Percentiles rank a stretch among this genome's conserved stretches.
Conservation (phyloP, 495 filamentous ascomycete species). For the Penicillium silybi region DNA sequence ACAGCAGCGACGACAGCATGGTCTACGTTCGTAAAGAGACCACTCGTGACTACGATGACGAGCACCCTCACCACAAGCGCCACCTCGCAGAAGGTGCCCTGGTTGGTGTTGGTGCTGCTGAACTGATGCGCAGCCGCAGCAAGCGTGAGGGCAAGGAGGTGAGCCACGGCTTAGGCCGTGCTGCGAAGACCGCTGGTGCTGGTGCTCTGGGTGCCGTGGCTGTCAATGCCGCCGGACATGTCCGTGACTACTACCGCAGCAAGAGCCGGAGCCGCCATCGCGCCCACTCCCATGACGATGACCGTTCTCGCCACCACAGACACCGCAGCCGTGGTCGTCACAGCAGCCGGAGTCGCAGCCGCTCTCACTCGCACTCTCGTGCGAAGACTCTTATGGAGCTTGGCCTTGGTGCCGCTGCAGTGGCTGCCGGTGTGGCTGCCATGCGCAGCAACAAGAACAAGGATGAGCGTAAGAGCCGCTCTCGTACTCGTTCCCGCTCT, state of each 20-base stretch:
- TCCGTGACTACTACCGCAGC: constrained; percentile 67
- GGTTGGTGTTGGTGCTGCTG: constrained; percentile 72
- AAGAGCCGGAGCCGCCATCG: constrained; percentile 53
- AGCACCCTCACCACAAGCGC: constrained; percentile 62
- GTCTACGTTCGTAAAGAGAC: constrained; percentile 55
- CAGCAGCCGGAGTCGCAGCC: constrained; percentile 40
- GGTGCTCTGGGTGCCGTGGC: constrained; percentile 79
- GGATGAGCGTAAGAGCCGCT: constrained; percentile 68
- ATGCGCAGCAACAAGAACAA: constrained; percentile 62
- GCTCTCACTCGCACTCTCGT: constrained; percentile 55
- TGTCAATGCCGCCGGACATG: constrained; percentile 71
- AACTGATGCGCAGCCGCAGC: constrained; percentile 65
- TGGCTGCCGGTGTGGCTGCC: constrained; percentile 76
- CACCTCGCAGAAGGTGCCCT: constrained; percentile 86
- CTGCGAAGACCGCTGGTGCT: constrained; percentile 73
- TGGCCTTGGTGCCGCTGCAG: constrained; percentile 75
- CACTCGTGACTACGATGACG: constrained; percentile 47
- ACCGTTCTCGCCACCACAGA: constrained; percentile 35
- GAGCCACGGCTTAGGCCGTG: constrained; percentile 54
- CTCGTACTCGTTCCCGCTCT: constrained; percentile 47
- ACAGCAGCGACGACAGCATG: constrained; percentile 64
- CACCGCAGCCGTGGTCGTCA: constrained; percentile 35
- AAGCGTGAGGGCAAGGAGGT: constrained; percentile 56
- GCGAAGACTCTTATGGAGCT: constrained; percentile 62
- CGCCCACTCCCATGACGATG: constrained; percentile 47